A percentile compares a stretch with the other conserved stretches of the same genome.
Evolutionary conservation across 23 red algal genomes (phyloP).

Genomic region (Gracilariopsis chorda): DNA sequence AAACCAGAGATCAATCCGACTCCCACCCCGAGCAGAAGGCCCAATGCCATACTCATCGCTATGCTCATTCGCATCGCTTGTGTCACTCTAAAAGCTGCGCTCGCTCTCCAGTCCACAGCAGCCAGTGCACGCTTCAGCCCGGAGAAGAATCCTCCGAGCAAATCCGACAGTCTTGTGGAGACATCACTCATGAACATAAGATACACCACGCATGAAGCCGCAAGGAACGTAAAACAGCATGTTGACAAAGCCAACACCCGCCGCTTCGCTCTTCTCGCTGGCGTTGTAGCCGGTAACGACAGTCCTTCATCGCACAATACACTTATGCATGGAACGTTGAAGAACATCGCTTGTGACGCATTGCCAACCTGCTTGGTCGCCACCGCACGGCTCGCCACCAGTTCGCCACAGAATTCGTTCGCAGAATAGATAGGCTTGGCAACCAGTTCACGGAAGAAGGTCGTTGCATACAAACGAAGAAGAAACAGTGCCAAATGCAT

Average conservation of each 20-base stretch:
- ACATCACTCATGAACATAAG: neutral
- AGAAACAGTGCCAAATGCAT: neutral
- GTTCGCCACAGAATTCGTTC: no score
- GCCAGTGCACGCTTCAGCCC: neutral
- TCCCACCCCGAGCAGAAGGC: conserved; percentile 25
- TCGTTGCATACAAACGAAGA: neutral
- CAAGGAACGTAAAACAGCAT: neutral
- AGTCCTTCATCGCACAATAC: neutral
- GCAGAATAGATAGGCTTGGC: neutral
- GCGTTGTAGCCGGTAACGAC: neutral
- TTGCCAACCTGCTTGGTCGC: conserved; percentile 1
- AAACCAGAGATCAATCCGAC: conserved; percentile 44
- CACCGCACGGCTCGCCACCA: neutral
- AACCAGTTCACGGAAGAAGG: neutral
- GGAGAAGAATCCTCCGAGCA: neutral
- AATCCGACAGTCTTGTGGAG: neutral
- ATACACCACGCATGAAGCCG: neutral
- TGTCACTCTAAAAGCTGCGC: conserved; percentile 31
- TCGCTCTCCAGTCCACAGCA: conserved; percentile 27
- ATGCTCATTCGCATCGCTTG: conserved; percentile 47
- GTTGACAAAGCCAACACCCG: neutral
- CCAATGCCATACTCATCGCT: conserved; percentile 48
- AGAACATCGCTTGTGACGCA: neutral
- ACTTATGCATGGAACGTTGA: neutral
- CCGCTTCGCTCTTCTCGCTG: neutral